A percentile compares a stretch with the other conserved stretches of the same genome.
Evolutionary conservation across 2,329 filamentous ascomycete genomes (phyloP).

Genomic region (Venturia nashicola): DNA sequence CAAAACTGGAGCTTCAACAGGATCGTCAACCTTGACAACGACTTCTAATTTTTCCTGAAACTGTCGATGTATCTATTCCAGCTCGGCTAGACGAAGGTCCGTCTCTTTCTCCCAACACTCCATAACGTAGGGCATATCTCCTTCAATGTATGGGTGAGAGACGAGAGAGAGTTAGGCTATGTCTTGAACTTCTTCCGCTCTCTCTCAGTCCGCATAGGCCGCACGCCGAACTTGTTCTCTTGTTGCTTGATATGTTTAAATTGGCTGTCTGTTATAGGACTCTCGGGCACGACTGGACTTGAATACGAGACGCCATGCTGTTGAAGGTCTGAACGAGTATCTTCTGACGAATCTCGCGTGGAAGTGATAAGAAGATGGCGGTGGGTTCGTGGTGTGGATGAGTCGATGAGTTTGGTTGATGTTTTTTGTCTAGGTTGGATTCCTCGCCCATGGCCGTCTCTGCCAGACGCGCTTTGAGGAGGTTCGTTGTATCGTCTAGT

Average conservation of each 20-base stretch:
- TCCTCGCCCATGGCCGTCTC: neutral
- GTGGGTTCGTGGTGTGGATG: neutral
- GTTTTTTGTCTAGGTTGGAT: neutral
- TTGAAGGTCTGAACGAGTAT: neutral
- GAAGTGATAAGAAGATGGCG: neutral
- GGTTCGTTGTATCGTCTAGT: neutral
- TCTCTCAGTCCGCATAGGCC: neutral
- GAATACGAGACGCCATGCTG: neutral
- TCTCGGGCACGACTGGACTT: neutral
- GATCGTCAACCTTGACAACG: neutral
- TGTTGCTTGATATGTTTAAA: neutral
- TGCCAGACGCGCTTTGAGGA: neutral
- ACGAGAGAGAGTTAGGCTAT: neutral
- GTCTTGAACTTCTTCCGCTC: neutral
- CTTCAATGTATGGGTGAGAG: neutral
- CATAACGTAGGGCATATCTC: neutral
- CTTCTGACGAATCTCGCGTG: neutral
- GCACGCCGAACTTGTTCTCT: neutral
- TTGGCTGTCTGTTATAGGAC: neutral
- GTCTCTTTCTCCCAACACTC: neutral
- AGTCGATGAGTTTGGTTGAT: neutral
- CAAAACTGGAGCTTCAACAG: neutral
- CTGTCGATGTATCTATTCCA: neutral
- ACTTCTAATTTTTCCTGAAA: neutral
- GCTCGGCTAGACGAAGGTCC: neutral